These are phyloP conservation scores for Edaphochlamys debaryana DNA, from an alignment of 139 green algal genomes.

Conservation along the genomic window DNA sequence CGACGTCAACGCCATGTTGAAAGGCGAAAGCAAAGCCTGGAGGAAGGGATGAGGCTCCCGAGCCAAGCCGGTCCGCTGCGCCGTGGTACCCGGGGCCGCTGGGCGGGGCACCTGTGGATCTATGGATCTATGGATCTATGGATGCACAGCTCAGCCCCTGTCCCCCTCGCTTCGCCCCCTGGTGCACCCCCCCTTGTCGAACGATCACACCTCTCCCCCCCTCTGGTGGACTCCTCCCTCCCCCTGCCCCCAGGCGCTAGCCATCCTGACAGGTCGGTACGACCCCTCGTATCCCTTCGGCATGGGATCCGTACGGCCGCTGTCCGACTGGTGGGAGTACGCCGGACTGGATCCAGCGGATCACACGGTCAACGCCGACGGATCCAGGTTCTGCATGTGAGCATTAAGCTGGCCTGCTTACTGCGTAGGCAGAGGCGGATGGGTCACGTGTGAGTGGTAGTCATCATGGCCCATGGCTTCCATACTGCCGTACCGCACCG, in stretches of 20 bases:
- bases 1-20: no score
- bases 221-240: not conserved
- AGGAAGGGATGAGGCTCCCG: no score
- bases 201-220: no score
- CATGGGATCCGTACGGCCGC: not conserved
- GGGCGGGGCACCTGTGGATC: not conserved
- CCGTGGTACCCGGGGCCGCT: no score
- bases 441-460: no score
- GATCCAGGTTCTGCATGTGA: not conserved
- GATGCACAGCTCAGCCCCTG: not conserved
- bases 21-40: no score
- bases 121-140: not conserved
- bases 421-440: no score
- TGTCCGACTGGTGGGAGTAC: slow-evolving; percentile 25
- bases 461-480: no score
- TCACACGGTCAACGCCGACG: not conserved
- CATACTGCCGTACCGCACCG: no score
- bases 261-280: not conserved
- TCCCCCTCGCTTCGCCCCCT: not conserved
- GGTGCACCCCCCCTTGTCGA: not conserved
- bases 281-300: not conserved
- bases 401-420: no score
- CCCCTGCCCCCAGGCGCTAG: not conserved
- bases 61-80: not conserved
- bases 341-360: not conserved